A percentile compares a stretch with the other conserved stretches of the same genome.
Conservation (phyloP, 139 green algal species). For the Asterochloris erici region DNA sequence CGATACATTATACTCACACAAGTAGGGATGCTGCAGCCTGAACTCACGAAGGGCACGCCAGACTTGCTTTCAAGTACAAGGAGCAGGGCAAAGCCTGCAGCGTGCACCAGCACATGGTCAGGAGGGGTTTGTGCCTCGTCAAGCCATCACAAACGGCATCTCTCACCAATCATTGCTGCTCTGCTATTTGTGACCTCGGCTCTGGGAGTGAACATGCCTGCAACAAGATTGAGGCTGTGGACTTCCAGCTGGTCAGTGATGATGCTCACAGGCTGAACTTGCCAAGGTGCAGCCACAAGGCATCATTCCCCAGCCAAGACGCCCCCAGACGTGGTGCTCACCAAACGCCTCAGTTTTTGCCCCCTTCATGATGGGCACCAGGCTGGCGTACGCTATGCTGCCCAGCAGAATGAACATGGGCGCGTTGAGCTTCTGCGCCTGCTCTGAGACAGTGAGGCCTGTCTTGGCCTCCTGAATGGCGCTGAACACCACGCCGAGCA, state of each 20-base stretch:
- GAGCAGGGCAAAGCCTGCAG: constrained; percentile 3
- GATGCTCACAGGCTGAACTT: no score
- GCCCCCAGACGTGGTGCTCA: not conserved
- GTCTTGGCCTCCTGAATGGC: constrained; percentile 47
- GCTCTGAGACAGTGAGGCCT: constrained; percentile 45
- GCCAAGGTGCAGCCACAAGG: no score
- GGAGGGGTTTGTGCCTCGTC: no score
- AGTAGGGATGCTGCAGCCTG: not conserved
- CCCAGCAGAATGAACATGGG: constrained; percentile 7
- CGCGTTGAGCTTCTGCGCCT: constrained; percentile 23
- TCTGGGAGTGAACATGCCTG: constrained; percentile 48
- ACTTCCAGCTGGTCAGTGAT: not conserved
- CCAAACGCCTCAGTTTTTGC: constrained; percentile 71
- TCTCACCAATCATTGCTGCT: constrained; percentile 63
- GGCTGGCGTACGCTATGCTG: constrained; percentile 35
- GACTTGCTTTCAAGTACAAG: constrained; percentile 14
- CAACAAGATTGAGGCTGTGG: not conserved
- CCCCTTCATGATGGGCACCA: constrained; percentile 70
- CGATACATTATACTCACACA: not conserved
- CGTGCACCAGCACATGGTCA: no score
- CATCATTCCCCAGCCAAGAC: not conserved
- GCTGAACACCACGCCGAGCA: constrained; percentile 67
- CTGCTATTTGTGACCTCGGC: constrained; percentile 77
- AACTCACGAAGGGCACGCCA: constrained; percentile 15
- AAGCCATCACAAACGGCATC: constrained; percentile 12